Base-by-base conservation (phyloP, 2,329 filamentous ascomycete species). In the Colletotrichum sp. region DNA sequence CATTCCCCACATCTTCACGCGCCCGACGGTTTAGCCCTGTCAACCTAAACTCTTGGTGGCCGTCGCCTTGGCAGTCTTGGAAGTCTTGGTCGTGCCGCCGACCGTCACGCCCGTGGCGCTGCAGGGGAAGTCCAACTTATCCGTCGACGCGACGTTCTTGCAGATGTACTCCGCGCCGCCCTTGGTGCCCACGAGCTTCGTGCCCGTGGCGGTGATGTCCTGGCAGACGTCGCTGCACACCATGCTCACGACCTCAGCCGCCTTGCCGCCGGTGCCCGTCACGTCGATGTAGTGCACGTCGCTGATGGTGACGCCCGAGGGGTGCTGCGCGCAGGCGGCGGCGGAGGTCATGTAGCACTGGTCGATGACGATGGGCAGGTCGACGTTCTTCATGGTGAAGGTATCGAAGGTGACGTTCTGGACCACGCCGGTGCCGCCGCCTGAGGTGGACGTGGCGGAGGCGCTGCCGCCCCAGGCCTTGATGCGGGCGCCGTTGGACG, bases 321-420 rank as follows among this genome's bases (percentile, higher is more conserved):
- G 71, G 28, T 64, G 52, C n/a, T 73, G 24, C 13, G 65, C 65
- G 56, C 71, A 70, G 13, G 34, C 52, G 36, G 32, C 59, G 28
- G 52, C 75, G 84, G 85, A 76, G 79, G 83, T 43, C 79, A 63
- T 83, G 67, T 77, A 76, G 66, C 76, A 77, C 66, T 77, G 76
- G 32, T 76, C 68, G n/a, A 77, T 76, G 8, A 67, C 75, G 84
- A 86, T 77, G 80, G 83, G 52, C 77, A 83, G 64, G 80, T 94
- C 92, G 76, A 93, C 91, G 75, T 93, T 92, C 43, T 87, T 82
- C 74, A 92, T 86, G 48, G 84, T 80, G 84, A 94, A 92, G 5
- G 86, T 87, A 71, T 93, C 90, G 81, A 93, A 94, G 2, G 92
- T 94, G 76, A 94, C 88, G 80, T 94, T 94, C 73, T 86, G 87